Evolutionary conservation across 2,329 filamentous ascomycete genomes (phyloP), one percentile per base, ranked within the genome.

Genomic region (Fusarium concolor): DNA sequence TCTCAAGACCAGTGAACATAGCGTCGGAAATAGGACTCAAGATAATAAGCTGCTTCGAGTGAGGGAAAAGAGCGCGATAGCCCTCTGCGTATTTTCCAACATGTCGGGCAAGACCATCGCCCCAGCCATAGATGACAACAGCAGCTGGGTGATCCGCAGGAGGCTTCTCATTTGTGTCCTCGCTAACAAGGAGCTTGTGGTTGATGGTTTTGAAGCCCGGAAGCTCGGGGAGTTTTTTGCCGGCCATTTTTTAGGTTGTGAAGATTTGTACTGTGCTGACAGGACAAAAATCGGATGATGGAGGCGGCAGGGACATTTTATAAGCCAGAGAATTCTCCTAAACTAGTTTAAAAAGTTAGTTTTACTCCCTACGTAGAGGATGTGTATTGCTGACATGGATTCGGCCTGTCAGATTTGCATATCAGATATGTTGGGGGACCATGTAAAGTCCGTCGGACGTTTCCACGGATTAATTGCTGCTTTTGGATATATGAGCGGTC

Each of bases 121-220:
- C 85, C 87, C 86, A 89, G 70, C 85, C 82, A 73, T 83, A 88
- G 61, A 89, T 79, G 44, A 88, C 71, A 42, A 88, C 77, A 8
- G 80, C 82, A 18, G 80, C 78, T 5, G 84, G 84, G 47, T 82
- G 76, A 26, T 69, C 50, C 8, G 62, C 35, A 7, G 71, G 56
- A 8, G 67, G 52, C 6, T 68, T 37, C 9, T 69, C 67, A 20
- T 73, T 63, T 6, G 68, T 47, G 15, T 78, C 74, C 41, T 79
- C 75, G 12, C 81, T 81, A 54, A 85, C 73, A 64, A 81, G 84
- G 60, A 86, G 79, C 49, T 85, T 83, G 52, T 83, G 78, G 42
- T 79, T 81, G 62, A 86, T 75, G 68, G 80, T 75, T 3, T 76
- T 81, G 75, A 86, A 86, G 65, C 84, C 83, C 12, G 71, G 52